These are phyloP conservation scores for Glycine tomentella DNA, from an alignment of 306 rosid species.

Conservation along the genomic window DNA sequence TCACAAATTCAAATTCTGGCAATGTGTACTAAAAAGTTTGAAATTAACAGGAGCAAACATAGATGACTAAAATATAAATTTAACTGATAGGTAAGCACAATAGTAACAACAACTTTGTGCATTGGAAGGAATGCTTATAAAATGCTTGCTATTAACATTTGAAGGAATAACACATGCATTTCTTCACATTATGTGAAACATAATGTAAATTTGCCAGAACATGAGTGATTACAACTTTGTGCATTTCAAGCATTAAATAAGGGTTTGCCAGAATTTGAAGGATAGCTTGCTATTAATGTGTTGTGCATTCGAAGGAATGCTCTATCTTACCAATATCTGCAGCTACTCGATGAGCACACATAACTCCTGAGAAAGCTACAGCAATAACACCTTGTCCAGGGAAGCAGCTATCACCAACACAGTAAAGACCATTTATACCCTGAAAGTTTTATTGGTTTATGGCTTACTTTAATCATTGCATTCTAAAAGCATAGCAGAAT, in stretches of 20 bases:
- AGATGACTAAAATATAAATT: conserved; percentile 13
- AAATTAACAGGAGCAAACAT: neutral
- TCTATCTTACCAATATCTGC: conserved; percentile 81
- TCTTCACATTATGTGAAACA: neutral
- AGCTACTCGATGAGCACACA: conserved; percentile 98
- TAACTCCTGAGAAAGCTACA: conserved; percentile 93
- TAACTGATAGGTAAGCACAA: conserved; percentile 1
- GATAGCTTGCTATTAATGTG: neutral
- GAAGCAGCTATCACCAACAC: conserved; percentile 99
- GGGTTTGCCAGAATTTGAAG: neutral
- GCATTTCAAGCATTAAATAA: neutral
- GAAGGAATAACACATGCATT: neutral
- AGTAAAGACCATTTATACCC: conserved; percentile 87
- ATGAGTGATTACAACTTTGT: neutral
- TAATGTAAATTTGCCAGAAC: neutral
- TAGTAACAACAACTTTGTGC: neutral
- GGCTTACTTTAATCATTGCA: conserved; percentile 31
- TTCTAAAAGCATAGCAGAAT: conserved; percentile 34
- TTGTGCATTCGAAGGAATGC: conserved; percentile 29
- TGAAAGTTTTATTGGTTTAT: conserved; percentile 53
- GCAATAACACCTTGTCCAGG: conserved; percentile 99
- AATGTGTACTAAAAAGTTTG: neutral
- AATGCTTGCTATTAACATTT: neutral
- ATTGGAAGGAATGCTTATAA: neutral
- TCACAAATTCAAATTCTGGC: neutral